These are phyloP conservation scores for Rhodotorula sp. DNA, from an alignment of 1,284 basidiomycete species.

Conservation along the genomic window DNA sequence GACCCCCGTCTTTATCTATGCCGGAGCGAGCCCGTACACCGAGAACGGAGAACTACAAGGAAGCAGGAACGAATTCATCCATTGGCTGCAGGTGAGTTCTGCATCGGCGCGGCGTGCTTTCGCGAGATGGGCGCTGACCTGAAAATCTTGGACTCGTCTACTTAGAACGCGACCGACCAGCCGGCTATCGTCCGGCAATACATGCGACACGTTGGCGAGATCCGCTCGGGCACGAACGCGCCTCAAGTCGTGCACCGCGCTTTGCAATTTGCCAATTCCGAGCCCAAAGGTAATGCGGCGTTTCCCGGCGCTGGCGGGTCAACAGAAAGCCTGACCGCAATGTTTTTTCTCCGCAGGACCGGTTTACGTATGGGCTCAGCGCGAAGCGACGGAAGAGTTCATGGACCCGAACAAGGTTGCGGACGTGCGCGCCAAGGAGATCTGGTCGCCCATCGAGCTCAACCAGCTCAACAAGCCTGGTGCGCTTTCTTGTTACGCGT, in stretches of 20 bases:
- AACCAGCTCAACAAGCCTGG: slow-evolving; percentile 55
- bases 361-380: slow-evolving; percentile 68
- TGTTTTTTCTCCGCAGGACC: slow-evolving; percentile 53
- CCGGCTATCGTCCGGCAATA: slow-evolving; percentile 66
- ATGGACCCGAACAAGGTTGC: slow-evolving; percentile 49
- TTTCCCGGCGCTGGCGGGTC: neutral
- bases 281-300: slow-evolving; percentile 54
- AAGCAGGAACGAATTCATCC: slow-evolving; percentile 66
- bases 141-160: neutral
- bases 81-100: slow-evolving; percentile 60
- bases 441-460: slow-evolving; percentile 58
- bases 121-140: neutral
- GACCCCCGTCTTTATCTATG: slow-evolving; percentile 67
- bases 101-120: too few relatives aligned
- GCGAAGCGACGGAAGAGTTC: slow-evolving; percentile 67
- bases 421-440: slow-evolving; percentile 22
- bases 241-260: slow-evolving; percentile 56
- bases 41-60: slow-evolving; percentile 60
- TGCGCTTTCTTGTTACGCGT: slow-evolving; percentile 44
- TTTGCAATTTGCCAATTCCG: slow-evolving; percentile 62
- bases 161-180: slow-evolving; percentile 61
- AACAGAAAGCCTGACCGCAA: neutral
- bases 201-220: slow-evolving; percentile 64
- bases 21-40: slow-evolving; percentile 61
- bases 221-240: slow-evolving; percentile 54